These are phyloP conservation scores for Pisolithus albus DNA, from an alignment of 768 basidiomycete genomes.

Conservation along the genomic window DNA sequence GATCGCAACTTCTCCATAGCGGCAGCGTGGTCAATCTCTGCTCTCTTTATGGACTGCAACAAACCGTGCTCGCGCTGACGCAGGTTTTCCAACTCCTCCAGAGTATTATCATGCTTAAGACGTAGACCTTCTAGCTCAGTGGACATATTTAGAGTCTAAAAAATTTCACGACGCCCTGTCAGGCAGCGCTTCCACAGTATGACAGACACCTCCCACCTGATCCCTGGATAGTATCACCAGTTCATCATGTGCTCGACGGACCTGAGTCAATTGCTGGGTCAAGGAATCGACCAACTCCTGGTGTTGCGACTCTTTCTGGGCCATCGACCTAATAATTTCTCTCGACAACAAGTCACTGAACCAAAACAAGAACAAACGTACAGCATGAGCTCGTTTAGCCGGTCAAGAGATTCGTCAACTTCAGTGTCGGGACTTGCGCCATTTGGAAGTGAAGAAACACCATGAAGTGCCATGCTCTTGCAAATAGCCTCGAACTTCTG, in stretches of 20 bases:
- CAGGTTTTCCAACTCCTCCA: conserved; percentile 47
- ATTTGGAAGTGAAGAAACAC: conserved; percentile 26
- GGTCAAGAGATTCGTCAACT: conserved; percentile 64
- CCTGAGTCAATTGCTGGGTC: conserved; percentile 56
- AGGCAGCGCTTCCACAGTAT: not conserved
- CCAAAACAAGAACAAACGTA: conserved; percentile 33
- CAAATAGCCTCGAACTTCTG: conserved; percentile 72
- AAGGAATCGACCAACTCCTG: conserved; percentile 72
- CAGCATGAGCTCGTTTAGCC: conserved; percentile 91
- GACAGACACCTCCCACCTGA: conserved; percentile 48
- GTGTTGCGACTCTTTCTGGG: conserved; percentile 90
- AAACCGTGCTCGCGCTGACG: conserved; percentile 53
- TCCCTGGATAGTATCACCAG: conserved; percentile 75
- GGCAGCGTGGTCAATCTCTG: conserved; percentile 42
- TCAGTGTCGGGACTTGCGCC: conserved; percentile 30
- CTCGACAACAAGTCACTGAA: not conserved
- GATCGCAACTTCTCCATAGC: conserved; percentile 42
- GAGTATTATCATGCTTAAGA: conserved; percentile 47
- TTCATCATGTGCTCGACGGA: conserved; percentile 76
- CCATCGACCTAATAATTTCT: conserved; percentile 71
- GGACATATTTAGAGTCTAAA: conserved; percentile 79
- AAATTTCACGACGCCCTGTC: not conserved
- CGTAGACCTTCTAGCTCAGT: conserved; percentile 75
- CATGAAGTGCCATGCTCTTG: conserved; percentile 50
- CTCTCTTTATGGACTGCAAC: conserved; percentile 40